Evolutionary conservation across 169 alveolate genomes (phyloP), one percentile per base, ranked within the genome.

Genomic region (Perkinsus olseni): DNA sequence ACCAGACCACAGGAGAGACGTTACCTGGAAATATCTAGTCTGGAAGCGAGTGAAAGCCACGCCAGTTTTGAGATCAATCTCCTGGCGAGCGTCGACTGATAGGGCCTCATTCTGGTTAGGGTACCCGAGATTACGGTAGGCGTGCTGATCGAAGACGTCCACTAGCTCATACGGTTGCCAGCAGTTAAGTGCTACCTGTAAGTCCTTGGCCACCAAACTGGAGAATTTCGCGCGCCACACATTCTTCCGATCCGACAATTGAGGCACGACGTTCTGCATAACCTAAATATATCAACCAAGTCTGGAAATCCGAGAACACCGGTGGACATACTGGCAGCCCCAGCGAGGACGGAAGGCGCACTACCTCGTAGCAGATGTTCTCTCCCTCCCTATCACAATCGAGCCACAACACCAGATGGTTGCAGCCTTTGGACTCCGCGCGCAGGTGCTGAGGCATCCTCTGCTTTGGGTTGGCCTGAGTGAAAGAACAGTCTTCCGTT

Each of bases 361-460:
- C 34, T 0, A 99, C 99, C 96, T 99, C 99, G 95, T 97, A 99
- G 96, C 99, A 99, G 39, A 99, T 99, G 94, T 99, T 99, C 95
- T 99, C 99, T 28, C 99, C 99, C 95, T 99, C 99, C 92, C 99
- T 97, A 96, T 99, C 99, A 94, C 99, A 99, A 95, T 99, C 99
- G 37, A 99, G 97, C 99, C 99, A 99, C 48, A 99, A 98, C 31
- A 99, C 98, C 93, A 98, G 92, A 93, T 96, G 96, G 93, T 95
- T 96, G 93, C 98, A 97, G 93, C 98, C 97, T 92, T 93, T 96
- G 17, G 99, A 97, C 94, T 97, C 98, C 74, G 96, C 95, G 94
- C 96, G 97, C 92, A 98, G 96, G 92, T 97, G 98, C 51, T 96
- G 95, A 74, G 98, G 97, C 45, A 98, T 95, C n/a, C 82, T 94